A percentile compares a stretch with the other conserved stretches of the same genome.
Evolutionary conservation across 148 eudicot genomes (phyloP).

Genomic region (Drosera capensis): DNA sequence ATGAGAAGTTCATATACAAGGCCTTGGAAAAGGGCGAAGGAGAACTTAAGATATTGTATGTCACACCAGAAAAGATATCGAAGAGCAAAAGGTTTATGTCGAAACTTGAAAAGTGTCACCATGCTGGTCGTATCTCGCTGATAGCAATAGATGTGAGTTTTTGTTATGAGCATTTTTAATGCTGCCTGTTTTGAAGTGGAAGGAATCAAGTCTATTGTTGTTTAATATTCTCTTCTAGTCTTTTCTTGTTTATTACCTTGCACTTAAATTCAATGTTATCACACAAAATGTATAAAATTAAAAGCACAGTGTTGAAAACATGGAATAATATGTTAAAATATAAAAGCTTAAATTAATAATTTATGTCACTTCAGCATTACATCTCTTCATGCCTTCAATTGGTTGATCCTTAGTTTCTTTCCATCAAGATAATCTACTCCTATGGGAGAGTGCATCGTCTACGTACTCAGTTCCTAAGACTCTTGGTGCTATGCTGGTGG

Average conservation of each 20-base stretch:
- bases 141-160: constrained; percentile 93
- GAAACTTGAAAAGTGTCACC: constrained; percentile 95
- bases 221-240: neutral
- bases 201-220: neutral
- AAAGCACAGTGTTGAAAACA: too few relatives aligned
- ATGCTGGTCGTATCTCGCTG: constrained; percentile 86
- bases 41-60: constrained; percentile 81
- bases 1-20: constrained; percentile 79
- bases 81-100: constrained; percentile 99
- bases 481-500: too few relatives aligned
- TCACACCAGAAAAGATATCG: constrained; percentile 94
- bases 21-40: constrained; percentile 93
- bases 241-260: neutral
- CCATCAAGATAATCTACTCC: too few relatives aligned
- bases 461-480: too few relatives aligned
- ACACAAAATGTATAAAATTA: too few relatives aligned
- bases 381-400: too few relatives aligned
- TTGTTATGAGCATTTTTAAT: constrained; percentile 1
- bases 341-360: too few relatives aligned
- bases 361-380: too few relatives aligned
- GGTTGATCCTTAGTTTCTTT: too few relatives aligned
- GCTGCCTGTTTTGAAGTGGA: constrained; percentile 1
- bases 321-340: too few relatives aligned
- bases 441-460: too few relatives aligned
- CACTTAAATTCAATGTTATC: too few relatives aligned